A percentile compares a stretch with the other conserved stretches of the same genome.
These are phyloP conservation scores for Halophytophthora polymorphica DNA, from an alignment of 352 stramenopile species.

Conservation along the genomic window DNA sequence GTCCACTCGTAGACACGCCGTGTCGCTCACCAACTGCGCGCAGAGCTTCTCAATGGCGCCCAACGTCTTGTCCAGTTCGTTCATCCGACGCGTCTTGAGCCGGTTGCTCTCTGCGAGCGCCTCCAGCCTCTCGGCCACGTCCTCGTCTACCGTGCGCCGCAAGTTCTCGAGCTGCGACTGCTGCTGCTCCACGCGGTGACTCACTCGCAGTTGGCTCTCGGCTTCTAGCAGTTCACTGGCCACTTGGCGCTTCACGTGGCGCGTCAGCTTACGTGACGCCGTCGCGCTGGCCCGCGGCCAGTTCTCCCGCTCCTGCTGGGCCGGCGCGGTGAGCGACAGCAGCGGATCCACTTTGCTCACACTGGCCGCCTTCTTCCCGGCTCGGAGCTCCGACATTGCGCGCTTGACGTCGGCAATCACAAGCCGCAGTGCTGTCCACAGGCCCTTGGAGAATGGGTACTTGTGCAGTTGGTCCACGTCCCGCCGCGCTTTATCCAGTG, in stretches of 20 bases:
- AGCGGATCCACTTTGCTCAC: slow-evolving; percentile 55
- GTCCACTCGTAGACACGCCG: slow-evolving; percentile 34
- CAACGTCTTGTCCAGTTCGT: slow-evolving; percentile 57
- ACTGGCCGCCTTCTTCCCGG: slow-evolving; percentile 32
- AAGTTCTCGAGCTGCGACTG: slow-evolving; percentile 48
- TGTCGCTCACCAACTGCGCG: slow-evolving; percentile 55
- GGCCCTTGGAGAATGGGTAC: slow-evolving; percentile 62
- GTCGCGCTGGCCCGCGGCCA: slow-evolving; percentile 4
- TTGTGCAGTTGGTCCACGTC: slow-evolving; percentile 46
- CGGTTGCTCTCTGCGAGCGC: slow-evolving; percentile 52
- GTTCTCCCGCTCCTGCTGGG: neutral
- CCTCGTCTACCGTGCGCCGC: slow-evolving; percentile 35
- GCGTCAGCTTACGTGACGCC: slow-evolving; percentile 48
- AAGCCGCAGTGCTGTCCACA: slow-evolving; percentile 25
- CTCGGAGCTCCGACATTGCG: slow-evolving; percentile 39
- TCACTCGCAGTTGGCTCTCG: slow-evolving; percentile 23
- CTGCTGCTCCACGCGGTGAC: slow-evolving; percentile 33
- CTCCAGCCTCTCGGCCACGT: slow-evolving; percentile 41
- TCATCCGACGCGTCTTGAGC: slow-evolving; percentile 53
- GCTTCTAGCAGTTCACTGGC: slow-evolving; percentile 21
- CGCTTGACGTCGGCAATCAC: slow-evolving; percentile 43
- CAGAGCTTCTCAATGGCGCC: slow-evolving; percentile 65
- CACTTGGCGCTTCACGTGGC: slow-evolving; percentile 42
- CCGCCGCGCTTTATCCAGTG: slow-evolving; percentile 16
- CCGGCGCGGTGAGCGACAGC: slow-evolving; percentile 18